Evolutionary conservation across 2,329 filamentous ascomycete genomes (phyloP), one percentile per base, ranked within the genome.

Genomic region (Lachnellula arida): DNA sequence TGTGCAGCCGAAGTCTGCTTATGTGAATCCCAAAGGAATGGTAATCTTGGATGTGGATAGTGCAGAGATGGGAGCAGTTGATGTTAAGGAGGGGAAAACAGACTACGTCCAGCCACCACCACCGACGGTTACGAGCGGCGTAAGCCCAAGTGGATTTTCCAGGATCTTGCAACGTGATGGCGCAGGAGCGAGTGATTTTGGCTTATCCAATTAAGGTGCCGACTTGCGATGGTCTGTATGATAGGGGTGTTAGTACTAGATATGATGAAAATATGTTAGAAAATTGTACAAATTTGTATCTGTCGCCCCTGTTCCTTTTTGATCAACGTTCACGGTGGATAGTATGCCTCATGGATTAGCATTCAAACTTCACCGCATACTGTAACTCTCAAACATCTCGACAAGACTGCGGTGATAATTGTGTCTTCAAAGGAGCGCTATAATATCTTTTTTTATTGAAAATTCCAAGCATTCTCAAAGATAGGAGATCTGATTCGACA

Each of bases 1-100:
- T 49, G 65, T 71, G 7, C 52, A 63, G 5, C 65, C 68, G 12
- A 49, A 47, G 19, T 56, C 58, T 47, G 69, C 68, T 2, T 58
- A 49, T 19, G 55, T 71, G 7, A 62, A 71, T 59, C 43, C 68
- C 4, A 63, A 65, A 47, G 69, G 69, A 1, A 51, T 55, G 14
- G 60, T 71, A 17, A 34, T 63, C 2, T 40, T 71, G 43, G 54
- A 39, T 2, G 63, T 71, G 2, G 40, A 46, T 0, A 17, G 43
- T 22, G 68, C 65, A n/a, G 58, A 68, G 52, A 48, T 52, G 1
- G 63, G 63, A 23, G 63, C 64, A 32, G 59, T 69, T 46, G 66
- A 65, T 17, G 64, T 71, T 2, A 48, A 60, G 22, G 58, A 69
- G 46, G 61, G 61, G 1, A 67, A 49, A n/a, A 59, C 57, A 22